Percentiles rank a stretch among this genome's conserved stretches.
Evolutionary conservation across 306 rosid species (phyloP).

Genomic region (Acacia acuminata): DNA sequence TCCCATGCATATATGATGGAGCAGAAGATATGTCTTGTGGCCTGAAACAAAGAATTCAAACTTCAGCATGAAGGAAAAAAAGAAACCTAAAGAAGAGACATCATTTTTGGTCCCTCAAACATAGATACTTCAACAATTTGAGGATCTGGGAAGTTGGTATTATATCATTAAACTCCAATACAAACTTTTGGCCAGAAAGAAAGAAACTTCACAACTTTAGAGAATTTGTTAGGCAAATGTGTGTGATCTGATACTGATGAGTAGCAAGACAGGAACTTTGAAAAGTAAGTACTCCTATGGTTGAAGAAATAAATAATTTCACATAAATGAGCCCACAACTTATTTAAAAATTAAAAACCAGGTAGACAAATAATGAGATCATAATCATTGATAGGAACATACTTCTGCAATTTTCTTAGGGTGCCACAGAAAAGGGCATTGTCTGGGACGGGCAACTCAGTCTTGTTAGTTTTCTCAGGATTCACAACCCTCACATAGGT

Average conservation of each 20-base stretch:
- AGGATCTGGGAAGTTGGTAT: neutral
- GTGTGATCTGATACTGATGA: neutral
- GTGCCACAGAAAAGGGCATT: constrained; percentile 86
- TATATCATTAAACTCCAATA: neutral
- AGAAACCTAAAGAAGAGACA: neutral
- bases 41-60: constrained; percentile 48
- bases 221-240: neutral
- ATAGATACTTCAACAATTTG: neutral
- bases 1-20: constrained; percentile 39
- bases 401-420: constrained; percentile 73
- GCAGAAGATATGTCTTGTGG: constrained; percentile 58
- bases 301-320: neutral
- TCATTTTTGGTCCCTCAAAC: neutral
- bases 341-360: neutral
- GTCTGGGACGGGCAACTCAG: constrained; percentile 85
- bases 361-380: neutral
- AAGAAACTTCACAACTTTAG: neutral
- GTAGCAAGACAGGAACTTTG: neutral
- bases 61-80: neutral
- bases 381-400: constrained; percentile 23
- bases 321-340: neutral
- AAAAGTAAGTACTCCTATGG: neutral
- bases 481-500: constrained; percentile 82
- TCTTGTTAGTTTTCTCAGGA: constrained; percentile 86
- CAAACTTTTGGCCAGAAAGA: neutral